Base-by-base conservation (phyloP, 495 filamentous ascomycete genomes). In the Barbatosphaeria neglecta region DNA sequence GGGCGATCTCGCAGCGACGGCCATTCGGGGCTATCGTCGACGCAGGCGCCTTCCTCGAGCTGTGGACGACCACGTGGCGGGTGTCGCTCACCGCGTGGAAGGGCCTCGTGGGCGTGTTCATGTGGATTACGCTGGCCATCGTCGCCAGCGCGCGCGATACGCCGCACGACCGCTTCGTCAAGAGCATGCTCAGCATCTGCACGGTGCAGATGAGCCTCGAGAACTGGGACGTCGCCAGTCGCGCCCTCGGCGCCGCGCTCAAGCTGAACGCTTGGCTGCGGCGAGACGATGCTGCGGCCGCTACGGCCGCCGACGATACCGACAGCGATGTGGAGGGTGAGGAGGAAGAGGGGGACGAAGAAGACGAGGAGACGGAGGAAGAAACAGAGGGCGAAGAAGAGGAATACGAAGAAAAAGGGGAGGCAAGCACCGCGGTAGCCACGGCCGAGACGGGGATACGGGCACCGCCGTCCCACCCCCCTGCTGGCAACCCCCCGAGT, bases 41-140 rank as follows among this genome's bases (percentile, higher is more conserved):
- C 6, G 22, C 43, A 4, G 41, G 19, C 10, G 61, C 62, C 22
- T 59, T 63, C 41, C 22, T 52, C n/a, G 38, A 50, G 41, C 52
- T 67, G 4, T 67, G 64, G 64, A 61, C 55, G 19, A 63, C 62
- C 16, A 46, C 53, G 3, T 67, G 64, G 63, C 50, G 50, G 4
- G 57, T 67, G 43, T 56, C 63, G 43, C 53, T 63, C 15, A 35
- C 49, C 15, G 54, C 47, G 22, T 64, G 64, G 63, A 54, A 56
- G 18, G 41, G 47, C 2, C 47, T 63, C 38, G 42, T 67, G 41
- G 64, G 64, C 25, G 54, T 67, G 8, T 60, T 62, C 37, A 52
- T 54, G 41, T 67, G 64, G 63, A 35, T 60, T 22, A 17, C 60
- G 33, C 41, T 63, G 13, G 44, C 57, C 15, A 49, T 64, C 6